A percentile compares a stretch with the other conserved stretches of the same genome.
These are phyloP conservation scores for Termitomyces sp. DNA, from an alignment of 768 basidiomycete genomes.

Conservation along the genomic window DNA sequence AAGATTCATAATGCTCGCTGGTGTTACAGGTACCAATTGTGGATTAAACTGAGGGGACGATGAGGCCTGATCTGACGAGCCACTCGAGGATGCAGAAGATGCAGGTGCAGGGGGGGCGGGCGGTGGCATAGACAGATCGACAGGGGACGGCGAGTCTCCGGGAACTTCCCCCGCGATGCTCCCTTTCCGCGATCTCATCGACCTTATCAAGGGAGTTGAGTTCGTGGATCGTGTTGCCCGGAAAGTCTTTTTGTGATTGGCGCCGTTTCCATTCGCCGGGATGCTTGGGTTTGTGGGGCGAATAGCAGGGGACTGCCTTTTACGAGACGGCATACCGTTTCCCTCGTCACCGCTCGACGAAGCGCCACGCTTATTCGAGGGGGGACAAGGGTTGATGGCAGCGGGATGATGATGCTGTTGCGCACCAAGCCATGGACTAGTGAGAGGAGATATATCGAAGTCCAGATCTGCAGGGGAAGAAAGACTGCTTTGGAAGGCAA, in stretches of 20 bases:
- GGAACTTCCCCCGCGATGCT: constrained; percentile 34
- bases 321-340: constrained; percentile 36
- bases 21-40: constrained; percentile 74
- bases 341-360: constrained; percentile 55
- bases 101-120: constrained; percentile 47
- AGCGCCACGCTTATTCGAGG: constrained; percentile 46
- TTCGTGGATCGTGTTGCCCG: constrained; percentile 49
- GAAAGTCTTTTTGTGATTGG: constrained; percentile 17
- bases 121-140: constrained; percentile 87
- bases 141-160: constrained; percentile 76
- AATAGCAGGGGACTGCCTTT: constrained; percentile 51
- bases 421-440: constrained; percentile 77
- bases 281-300: constrained; percentile 26
- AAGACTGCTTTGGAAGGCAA: constrained; percentile 57
- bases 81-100: constrained; percentile 11
- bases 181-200: constrained; percentile 36
- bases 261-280: neutral
- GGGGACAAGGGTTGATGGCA: constrained; percentile 10
- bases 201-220: constrained; percentile 54
- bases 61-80: neutral
- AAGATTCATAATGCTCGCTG: constrained; percentile 90
- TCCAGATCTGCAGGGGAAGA: constrained; percentile 53
- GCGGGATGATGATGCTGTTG: constrained; percentile 35
- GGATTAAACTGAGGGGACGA: constrained; percentile 16
- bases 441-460: constrained; percentile 73